Evolutionary conservation across 2,329 filamentous ascomycete genomes (phyloP), one percentile per base, ranked within the genome.

Genomic region (Aspergillus candidus): DNA sequence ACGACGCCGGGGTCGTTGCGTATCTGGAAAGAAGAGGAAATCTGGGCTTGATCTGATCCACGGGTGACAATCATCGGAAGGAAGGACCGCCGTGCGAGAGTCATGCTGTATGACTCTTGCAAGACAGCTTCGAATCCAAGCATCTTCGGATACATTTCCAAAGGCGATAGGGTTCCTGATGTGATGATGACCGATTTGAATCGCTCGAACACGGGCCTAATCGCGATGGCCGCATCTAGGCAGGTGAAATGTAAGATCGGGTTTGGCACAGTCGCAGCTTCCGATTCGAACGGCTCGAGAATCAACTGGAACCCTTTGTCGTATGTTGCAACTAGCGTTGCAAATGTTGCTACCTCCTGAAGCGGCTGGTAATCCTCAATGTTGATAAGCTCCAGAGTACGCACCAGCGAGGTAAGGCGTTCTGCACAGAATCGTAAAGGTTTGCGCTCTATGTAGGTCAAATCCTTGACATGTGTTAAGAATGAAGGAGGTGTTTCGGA

Each of bases 81-180:
- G 71, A 98, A 98, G n/a, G 93, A 95, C 44, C 86, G 80, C 35
- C 94, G 80, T 2, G 91, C 91, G 5, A 98, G 78, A 0, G 93
- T 97, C 89, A 98, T 98, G 51, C 82, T 83, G 70, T 98, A 98
- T 0, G 94, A 98, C 66, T 98, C 90, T 62, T 97, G 90, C 3
- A 97, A 85, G 0, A 97, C 89, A 1, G 90, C 88, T 8, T 78
- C 77, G 69, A 98, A 98, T 41, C 88, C 86, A 18, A 98, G 82
- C 90, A 98, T 98, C 61, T 95, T 96, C 0, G 93, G 94, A 60
- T 98, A 98, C 86, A 98, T 98, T 63, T 98, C 94, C 3, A 98
- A 71, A 0, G 93, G 93, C 1, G 93, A 97, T 49, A 98, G 88
- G 2, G 93, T 98, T 51, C 93, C 93, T 0, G 93, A 97, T 0